Conservation (phyloP, 225 moss, liverwort and hornwort genomes). For the Asterella californica region DNA sequence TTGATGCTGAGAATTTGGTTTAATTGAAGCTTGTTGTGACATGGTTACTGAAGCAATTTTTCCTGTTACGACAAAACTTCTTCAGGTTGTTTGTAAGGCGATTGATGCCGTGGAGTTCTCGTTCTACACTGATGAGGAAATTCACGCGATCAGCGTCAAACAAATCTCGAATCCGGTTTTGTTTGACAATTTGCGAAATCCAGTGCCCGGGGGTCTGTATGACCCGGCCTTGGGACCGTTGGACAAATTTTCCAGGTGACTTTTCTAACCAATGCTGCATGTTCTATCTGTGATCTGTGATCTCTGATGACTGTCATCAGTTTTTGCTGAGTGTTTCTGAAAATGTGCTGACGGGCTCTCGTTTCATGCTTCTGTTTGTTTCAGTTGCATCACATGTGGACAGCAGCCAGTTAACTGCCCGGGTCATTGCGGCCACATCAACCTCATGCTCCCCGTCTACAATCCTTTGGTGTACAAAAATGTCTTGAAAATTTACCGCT, state of each 20-base stretch:
- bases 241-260: constrained; percentile 58
- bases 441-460: constrained; percentile 89
- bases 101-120: constrained; percentile 83
- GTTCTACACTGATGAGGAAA: constrained; percentile 81
- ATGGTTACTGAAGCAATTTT: background rate
- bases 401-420: constrained; percentile 69
- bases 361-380: constrained; percentile 4
- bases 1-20: background rate
- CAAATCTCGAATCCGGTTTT: constrained; percentile 77
- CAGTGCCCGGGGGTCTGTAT: constrained; percentile 82
- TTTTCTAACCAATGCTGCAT: background rate
- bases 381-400: constrained; percentile 83
- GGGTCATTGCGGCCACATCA: constrained; percentile 90
- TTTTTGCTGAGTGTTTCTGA: background rate
- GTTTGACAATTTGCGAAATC: constrained; percentile 82
- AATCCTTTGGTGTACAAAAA: constrained; percentile 85
- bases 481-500: constrained; percentile 75
- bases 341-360: background rate
- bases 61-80: background rate
- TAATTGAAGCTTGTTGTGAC: background rate
- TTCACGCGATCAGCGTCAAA: constrained; percentile 85
- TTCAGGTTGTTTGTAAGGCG: constrained; percentile 72
- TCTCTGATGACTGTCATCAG: no score
- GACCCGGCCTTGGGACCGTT: constrained; percentile 82
- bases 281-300: no score